A percentile compares a stretch with the other conserved stretches of the same genome.
These are phyloP conservation scores for Rhodotorula glutinis DNA, from an alignment of 1,284 basidiomycete genomes.

Conservation along the genomic window DNA sequence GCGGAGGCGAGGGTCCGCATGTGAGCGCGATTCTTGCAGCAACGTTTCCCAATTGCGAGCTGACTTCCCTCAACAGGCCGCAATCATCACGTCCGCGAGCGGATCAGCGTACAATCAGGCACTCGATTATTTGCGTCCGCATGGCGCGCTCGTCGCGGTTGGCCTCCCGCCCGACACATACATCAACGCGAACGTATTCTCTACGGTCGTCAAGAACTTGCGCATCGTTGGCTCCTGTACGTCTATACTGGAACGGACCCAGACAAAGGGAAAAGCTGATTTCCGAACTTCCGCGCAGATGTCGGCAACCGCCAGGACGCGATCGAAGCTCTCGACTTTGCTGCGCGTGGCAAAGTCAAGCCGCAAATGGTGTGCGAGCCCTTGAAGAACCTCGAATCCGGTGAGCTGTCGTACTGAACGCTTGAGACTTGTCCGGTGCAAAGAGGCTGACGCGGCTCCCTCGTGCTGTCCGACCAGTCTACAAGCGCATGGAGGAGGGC, in stretches of 20 bases:
- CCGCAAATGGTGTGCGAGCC: slow-evolving; percentile 52
- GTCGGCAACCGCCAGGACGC: slow-evolving; percentile 62
- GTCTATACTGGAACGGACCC: neutral
- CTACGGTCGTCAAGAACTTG: slow-evolving; percentile 56
- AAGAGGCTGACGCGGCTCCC: neutral
- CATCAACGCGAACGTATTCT: neutral
- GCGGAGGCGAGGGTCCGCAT: slow-evolving; percentile 29
- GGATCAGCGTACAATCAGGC: slow-evolving; percentile 45
- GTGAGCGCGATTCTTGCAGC: too few relatives aligned
- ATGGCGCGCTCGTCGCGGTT: slow-evolving; percentile 35
- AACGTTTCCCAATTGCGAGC: too few relatives aligned
- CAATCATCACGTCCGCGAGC: slow-evolving; percentile 63
- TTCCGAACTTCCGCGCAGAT: slow-evolving; percentile 9
- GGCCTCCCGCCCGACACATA: slow-evolving; percentile 23
- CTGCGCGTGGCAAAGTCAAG: slow-evolving; percentile 43
- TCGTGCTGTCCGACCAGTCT: slow-evolving; percentile 49
- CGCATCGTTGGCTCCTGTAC: slow-evolving; percentile 29
- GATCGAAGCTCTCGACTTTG: slow-evolving; percentile 54
- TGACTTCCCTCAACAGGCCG: slow-evolving; percentile 54
- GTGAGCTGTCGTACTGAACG: neutral
- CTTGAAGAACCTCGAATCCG: slow-evolving; percentile 2
- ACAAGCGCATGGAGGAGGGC: slow-evolving; percentile 59
- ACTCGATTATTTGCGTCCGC: slow-evolving; percentile 34
- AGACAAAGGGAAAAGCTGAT: neutral
- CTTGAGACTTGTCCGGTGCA: too few relatives aligned